phyloP scores from a whole-genome alignment of 768 basidiomycete genomes.

The Lentinula raphanica region DNA sequence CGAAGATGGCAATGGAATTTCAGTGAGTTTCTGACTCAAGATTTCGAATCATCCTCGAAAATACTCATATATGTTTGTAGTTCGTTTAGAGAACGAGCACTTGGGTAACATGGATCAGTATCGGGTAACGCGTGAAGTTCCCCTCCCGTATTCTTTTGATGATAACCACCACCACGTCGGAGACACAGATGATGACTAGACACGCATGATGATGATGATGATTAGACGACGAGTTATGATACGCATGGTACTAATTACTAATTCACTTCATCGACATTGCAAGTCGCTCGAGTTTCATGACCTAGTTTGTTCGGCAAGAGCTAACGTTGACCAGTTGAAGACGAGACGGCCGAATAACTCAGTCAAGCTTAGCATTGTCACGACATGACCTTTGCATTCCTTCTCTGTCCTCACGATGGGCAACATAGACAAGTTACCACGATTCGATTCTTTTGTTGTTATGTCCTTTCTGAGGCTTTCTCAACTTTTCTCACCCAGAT shows the following conservation, averaged over 20 bases:
- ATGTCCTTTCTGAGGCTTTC: too few species aligned
- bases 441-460: too few species aligned
- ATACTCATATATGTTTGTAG: slow-evolving; percentile 26
- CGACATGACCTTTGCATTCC: too few species aligned
- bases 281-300: too few species aligned
- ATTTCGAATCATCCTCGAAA: neutral
- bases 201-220: neutral
- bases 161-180: slow-evolving; percentile 42
- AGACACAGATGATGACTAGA: slow-evolving; percentile 30
- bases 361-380: too few species aligned
- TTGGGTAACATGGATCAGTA: slow-evolving; percentile 91
- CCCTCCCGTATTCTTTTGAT: slow-evolving; percentile 68
- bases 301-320: too few species aligned
- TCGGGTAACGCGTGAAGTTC: slow-evolving; percentile 80
- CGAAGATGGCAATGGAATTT: slow-evolving; percentile 91
- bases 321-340: too few species aligned
- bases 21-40: slow-evolving; percentile 49
- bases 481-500: too few species aligned
- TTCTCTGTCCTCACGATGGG: too few species aligned
- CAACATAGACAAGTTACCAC: too few species aligned
- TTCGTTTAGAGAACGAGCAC: slow-evolving; percentile 87
- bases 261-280: slow-evolving; percentile 60
- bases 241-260: too few species aligned
- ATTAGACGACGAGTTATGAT: neutral
- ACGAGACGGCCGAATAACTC: too few species aligned